Percentiles rank a stretch among this genome's conserved stretches.
phyloP scores from a whole-genome alignment of 768 basidiomycete genomes.

The Myochromella boudieri region DNA sequence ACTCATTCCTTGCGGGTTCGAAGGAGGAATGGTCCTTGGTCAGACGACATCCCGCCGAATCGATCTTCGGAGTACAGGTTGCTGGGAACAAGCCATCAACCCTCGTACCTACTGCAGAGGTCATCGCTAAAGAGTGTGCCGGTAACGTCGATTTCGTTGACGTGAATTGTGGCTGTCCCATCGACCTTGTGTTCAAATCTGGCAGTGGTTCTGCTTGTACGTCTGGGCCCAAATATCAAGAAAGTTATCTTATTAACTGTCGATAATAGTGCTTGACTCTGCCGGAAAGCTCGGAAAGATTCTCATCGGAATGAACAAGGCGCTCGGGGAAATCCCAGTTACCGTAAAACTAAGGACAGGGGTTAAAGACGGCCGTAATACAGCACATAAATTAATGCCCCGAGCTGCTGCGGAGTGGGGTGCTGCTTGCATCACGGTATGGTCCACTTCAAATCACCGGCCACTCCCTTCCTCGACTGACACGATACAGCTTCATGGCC shows the following conservation, averaged over 20 bases:
- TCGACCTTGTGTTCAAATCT: slow-evolving; percentile 90
- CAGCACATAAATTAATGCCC: slow-evolving; percentile 89
- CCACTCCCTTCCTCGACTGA: not conserved
- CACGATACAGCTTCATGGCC: slow-evolving; percentile 79
- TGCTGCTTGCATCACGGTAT: slow-evolving; percentile 44
- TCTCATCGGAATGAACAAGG: slow-evolving; percentile 86
- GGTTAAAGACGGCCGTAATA: slow-evolving; percentile 84
- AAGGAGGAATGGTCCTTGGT: slow-evolving; percentile 96
- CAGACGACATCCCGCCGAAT: slow-evolving; percentile 83
- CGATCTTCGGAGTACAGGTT: slow-evolving; percentile 87
- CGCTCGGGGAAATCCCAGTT: slow-evolving; percentile 87
- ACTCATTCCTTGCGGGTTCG: slow-evolving; percentile 84
- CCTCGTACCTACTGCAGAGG: slow-evolving; percentile 80
- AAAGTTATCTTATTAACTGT: not conserved
- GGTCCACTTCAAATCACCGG: slow-evolving; percentile 10
- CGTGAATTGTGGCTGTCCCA: slow-evolving; percentile 95
- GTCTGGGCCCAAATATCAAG: slow-evolving; percentile 28
- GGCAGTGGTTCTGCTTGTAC: slow-evolving; percentile 88
- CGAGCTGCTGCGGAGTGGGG: slow-evolving; percentile 58
- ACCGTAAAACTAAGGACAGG: slow-evolving; percentile 93
- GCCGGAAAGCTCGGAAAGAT: slow-evolving; percentile 84
- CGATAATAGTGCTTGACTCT: slow-evolving; percentile 70
- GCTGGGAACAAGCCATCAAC: slow-evolving; percentile 84
- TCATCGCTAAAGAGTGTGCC: slow-evolving; percentile 67
- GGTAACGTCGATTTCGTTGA: slow-evolving; percentile 86